A percentile compares a stretch with the other conserved stretches of the same genome.
Evolutionary conservation across 2,329 filamentous ascomycete species (phyloP).

Genomic region (Colletotrichum sp.): DNA sequence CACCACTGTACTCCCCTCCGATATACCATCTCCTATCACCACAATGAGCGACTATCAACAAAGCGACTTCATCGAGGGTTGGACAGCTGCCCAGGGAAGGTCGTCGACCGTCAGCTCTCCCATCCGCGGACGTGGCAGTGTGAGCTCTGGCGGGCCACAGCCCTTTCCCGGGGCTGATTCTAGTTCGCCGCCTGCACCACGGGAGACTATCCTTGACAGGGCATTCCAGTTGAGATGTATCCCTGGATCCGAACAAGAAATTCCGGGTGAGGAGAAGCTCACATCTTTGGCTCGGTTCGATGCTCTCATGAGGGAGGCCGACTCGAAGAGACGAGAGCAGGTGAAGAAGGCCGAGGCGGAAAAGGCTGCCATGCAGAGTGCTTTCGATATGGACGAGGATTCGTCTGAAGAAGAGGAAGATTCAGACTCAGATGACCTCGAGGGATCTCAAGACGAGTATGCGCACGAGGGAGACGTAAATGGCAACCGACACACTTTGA

Average conservation of each 20-base stretch:
- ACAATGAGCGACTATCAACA: slow-evolving; percentile 58
- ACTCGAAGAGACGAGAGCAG: slow-evolving; percentile 52
- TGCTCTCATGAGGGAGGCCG: slow-evolving; percentile 67
- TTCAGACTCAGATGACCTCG: slow-evolving; percentile 40
- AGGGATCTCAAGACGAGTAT: slow-evolving; percentile 45
- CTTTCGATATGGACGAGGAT: slow-evolving; percentile 56
- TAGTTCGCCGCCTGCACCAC: slow-evolving; percentile 56
- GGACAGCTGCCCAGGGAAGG: slow-evolving; percentile 64
- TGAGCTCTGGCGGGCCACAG: slow-evolving; percentile 53
- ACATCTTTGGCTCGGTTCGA: slow-evolving; percentile 71
- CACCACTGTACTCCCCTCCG: slow-evolving; percentile 53
- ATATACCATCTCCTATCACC: slow-evolving; percentile 60
- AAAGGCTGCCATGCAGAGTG: slow-evolving; percentile 46
- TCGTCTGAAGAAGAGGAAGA: slow-evolving; percentile 47
- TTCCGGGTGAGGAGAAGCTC: slow-evolving; percentile 65
- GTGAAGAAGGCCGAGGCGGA: slow-evolving; percentile 35
- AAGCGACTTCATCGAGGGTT: slow-evolving; percentile 64
- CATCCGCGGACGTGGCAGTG: slow-evolving; percentile 57
- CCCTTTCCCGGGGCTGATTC: slow-evolving; percentile 42
- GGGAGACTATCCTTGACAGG: slow-evolving; percentile 71
- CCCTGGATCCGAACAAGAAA: slow-evolving; percentile 60
- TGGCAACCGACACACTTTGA: slow-evolving; percentile 35
- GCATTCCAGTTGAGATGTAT: slow-evolving; percentile 69
- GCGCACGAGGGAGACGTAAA: slow-evolving; percentile 35
- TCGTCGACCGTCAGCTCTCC: slow-evolving; percentile 65